These are phyloP conservation scores for Xylaria sp. DNA, from an alignment of 2,329 filamentous ascomycete genomes.

Conservation along the genomic window DNA sequence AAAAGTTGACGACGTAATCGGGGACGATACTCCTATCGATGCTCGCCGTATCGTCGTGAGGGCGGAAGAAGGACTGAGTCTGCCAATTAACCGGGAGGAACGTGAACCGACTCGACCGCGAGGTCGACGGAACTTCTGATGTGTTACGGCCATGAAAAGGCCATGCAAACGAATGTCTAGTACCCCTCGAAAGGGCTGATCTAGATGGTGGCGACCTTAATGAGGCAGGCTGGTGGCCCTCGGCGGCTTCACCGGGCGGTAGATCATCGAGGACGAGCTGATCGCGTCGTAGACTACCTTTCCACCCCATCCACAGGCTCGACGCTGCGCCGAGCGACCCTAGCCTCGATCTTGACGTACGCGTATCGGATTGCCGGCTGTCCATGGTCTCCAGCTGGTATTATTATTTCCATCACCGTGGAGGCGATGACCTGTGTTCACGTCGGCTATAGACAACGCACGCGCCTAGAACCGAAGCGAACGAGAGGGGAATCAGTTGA, in stretches of 20 bases:
- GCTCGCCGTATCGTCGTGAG: constrained; percentile 35
- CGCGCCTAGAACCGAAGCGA: constrained; percentile 18
- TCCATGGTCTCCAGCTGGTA: constrained; percentile 28
- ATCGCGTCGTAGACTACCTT: constrained; percentile 28
- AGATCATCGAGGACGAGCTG: constrained; percentile 23
- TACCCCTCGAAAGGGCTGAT: constrained; percentile 32
- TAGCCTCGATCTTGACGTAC: constrained; percentile 30
- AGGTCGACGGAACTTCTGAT: constrained; percentile 33
- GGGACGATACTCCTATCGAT: constrained; percentile 52
- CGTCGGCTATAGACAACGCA: constrained; percentile 24
- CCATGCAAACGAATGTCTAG: constrained; percentile 35
- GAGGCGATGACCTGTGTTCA: constrained; percentile 16
- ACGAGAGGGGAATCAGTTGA: constrained; percentile 26
- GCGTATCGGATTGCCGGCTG: constrained; percentile 30
- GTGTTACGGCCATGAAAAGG: constrained; percentile 35
- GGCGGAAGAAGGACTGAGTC: constrained; percentile 32
- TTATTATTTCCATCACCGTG: constrained; percentile 33
- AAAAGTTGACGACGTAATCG: constrained; percentile 59
- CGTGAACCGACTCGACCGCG: constrained; percentile 31
- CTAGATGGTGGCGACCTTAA: constrained; percentile 32
- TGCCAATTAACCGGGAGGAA: constrained; percentile 33
- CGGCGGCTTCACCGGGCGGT: constrained; percentile 29
- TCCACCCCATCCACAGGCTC: constrained; percentile 37
- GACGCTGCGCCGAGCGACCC: constrained; percentile 26
- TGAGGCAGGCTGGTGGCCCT: constrained; percentile 31